Percentiles rank a stretch among this genome's conserved stretches.
These are phyloP conservation scores for Stephanodiscus minutulus DNA, from an alignment of 108 stramenopile species.

Conservation along the genomic window DNA sequence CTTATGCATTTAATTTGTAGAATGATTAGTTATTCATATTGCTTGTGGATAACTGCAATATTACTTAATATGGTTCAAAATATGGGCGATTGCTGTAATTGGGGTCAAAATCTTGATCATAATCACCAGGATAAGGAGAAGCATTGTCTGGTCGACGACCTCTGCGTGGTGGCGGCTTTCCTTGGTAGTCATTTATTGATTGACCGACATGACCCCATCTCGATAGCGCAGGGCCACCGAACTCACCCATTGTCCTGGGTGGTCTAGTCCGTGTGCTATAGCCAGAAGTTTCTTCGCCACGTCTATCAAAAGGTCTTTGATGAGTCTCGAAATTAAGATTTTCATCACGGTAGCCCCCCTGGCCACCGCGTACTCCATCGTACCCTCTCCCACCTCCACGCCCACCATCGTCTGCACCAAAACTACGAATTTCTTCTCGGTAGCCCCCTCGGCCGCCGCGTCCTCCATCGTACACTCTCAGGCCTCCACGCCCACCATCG, in stretches of 20 bases:
- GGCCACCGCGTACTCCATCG: no score
- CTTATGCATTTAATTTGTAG: no score
- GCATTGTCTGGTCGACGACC: background rate
- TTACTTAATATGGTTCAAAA: slow-evolving; percentile 5
- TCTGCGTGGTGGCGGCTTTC: slow-evolving; percentile 4
- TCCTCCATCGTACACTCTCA: no score
- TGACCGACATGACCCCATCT: slow-evolving; percentile 5
- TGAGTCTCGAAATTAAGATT: no score
- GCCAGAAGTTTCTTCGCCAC: background rate
- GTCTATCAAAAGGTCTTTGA: background rate
- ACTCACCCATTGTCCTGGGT: background rate
- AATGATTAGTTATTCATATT: no score
- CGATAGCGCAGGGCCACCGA: background rate
- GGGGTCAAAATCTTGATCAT: background rate
- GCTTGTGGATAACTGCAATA: no score
- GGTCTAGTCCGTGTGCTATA: background rate
- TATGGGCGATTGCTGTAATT: background rate
- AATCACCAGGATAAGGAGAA: background rate
- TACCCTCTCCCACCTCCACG: no score
- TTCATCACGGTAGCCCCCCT: no score
- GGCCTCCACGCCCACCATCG: no score
- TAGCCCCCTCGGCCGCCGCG: no score
- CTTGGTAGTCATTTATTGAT: slow-evolving; percentile 3
- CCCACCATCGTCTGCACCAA: no score
- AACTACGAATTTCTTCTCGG: no score